Evolutionary conservation across 2,329 filamentous ascomycete genomes (phyloP), one percentile per base, ranked within the genome.

Genomic region (Orbilia quercus): DNA sequence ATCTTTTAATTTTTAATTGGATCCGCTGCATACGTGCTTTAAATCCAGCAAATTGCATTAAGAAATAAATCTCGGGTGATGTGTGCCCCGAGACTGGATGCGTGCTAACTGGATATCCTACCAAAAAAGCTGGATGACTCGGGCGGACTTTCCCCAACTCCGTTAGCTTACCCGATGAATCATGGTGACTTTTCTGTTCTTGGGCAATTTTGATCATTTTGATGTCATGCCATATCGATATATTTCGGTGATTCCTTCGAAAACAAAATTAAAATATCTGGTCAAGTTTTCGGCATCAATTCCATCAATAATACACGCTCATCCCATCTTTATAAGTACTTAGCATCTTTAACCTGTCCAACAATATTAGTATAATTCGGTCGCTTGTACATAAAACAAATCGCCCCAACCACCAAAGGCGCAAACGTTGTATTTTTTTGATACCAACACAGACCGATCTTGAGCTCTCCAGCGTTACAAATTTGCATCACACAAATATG

Each of bases 191-290:
- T 48, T 51, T 67, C 63, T 53, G 63, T 51, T 44, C 16, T 44
- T 31, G 31, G 45, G 59, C 63, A 53, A 20, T 38, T 66, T 36
- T 44, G 55, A 53, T 57, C 63, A 53, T 22, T 53, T 66, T 67
- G 63, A 67, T 67, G 63, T 67, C 63, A 67, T 67, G 36, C 38
- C 22, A 40, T 18, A 36, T 14, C 12, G n/a, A n/a, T n/a, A 42
- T 42, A 31, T 9, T 9, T 31, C 28, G 9, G 28, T 31, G 28
- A 31, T 31, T 31, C 28, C 28, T 25, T 23, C 3, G 18, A 25
- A 12, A 16, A 25, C 28, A 20, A 34, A n/a, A 23, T 22, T 47
- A 23, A 6, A 47, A 18, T 23, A 20, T 23, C 12, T 31, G 9
- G 28, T 4, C 28, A 31, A 9, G 28, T 31, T 31, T 31, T 31